These are phyloP conservation scores for Aspergillus ellipticus DNA, from an alignment of 495 filamentous ascomycete genomes.

Conservation along the genomic window DNA sequence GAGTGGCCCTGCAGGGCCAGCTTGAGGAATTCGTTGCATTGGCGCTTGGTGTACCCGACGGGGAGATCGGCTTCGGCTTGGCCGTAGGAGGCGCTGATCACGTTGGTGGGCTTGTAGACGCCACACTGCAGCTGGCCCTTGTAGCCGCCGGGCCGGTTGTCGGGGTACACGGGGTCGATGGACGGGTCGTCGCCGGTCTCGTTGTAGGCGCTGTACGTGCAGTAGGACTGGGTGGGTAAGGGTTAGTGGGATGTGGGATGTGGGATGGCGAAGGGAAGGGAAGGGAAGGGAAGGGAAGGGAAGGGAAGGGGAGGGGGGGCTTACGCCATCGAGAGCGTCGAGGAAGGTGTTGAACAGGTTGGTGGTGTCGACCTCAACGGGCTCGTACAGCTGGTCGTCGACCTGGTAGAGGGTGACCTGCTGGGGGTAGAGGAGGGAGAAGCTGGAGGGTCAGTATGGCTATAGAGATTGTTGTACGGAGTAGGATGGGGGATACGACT, in stretches of 20 bases:
- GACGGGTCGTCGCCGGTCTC: slow-evolving; percentile 51
- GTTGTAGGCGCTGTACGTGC: slow-evolving; percentile 37
- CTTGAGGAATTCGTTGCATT: slow-evolving; percentile 62
- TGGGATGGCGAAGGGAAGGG: no score
- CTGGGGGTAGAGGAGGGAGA: slow-evolving; percentile 52
- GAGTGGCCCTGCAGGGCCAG: slow-evolving; percentile 61
- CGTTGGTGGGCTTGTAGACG: slow-evolving; percentile 53
- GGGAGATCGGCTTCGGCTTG: slow-evolving; percentile 50
- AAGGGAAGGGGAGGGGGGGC: no score
- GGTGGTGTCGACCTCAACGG: slow-evolving; percentile 9
- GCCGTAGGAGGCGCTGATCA: slow-evolving; percentile 59
- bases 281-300: no score
- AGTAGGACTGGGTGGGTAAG: slow-evolving; percentile 55
- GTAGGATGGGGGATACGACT: no score
- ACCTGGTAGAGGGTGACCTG: slow-evolving; percentile 56
- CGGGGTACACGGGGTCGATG: slow-evolving; percentile 55
- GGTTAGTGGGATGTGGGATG: no score
- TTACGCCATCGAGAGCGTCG: slow-evolving; percentile 55
- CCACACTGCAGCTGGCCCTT: slow-evolving; percentile 59
- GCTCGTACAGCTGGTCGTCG: slow-evolving; percentile 52
- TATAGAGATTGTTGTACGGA: no score
- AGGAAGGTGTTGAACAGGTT: slow-evolving; percentile 49
- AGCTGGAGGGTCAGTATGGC: neutral
- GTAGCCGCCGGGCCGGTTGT: slow-evolving; percentile 51
- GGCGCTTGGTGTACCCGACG: slow-evolving; percentile 49